Evolutionary conservation across 2,329 filamentous ascomycete genomes (phyloP).

Genomic region (Phyllosticta ampelicida): DNA sequence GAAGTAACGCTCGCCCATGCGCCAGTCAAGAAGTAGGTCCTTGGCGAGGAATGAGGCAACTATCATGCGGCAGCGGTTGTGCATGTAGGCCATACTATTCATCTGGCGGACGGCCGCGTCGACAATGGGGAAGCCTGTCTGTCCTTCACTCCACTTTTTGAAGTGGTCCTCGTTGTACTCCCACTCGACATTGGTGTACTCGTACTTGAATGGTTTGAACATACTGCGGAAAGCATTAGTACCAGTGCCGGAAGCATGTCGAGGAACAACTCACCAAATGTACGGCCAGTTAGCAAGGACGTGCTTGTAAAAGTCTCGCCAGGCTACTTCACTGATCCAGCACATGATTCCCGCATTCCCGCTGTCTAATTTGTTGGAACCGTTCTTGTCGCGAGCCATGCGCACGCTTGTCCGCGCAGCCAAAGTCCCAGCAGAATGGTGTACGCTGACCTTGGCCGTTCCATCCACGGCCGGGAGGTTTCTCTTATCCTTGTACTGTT

Average conservation of each 20-base stretch:
- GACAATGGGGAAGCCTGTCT: constrained; percentile 71
- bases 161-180: constrained; percentile 63
- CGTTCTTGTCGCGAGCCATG: constrained; percentile 52
- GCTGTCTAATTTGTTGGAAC: constrained; percentile 51
- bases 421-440: constrained; percentile 59
- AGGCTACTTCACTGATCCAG: constrained; percentile 77
- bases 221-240: constrained; percentile 37
- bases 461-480: constrained; percentile 53
- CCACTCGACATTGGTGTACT: constrained; percentile 75
- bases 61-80: constrained; percentile 78
- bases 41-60: constrained; percentile 72
- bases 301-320: constrained; percentile 83
- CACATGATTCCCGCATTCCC: constrained; percentile 54
- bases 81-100: constrained; percentile 60
- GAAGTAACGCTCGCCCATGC: constrained; percentile 69
- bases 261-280: constrained; percentile 46
- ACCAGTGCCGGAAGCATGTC: background rate
- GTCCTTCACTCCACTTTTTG: constrained; percentile 60
- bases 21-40: constrained; percentile 73
- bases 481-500: constrained; percentile 50
- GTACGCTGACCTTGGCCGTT: constrained; percentile 62
- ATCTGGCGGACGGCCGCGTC: constrained; percentile 81
- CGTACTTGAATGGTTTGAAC: constrained; percentile 71
- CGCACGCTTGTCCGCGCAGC: constrained; percentile 56
- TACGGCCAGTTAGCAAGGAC: constrained; percentile 80